phyloP scores from a whole-genome alignment of 495 filamentous ascomycete genomes.

The Xylaria venustula region DNA sequence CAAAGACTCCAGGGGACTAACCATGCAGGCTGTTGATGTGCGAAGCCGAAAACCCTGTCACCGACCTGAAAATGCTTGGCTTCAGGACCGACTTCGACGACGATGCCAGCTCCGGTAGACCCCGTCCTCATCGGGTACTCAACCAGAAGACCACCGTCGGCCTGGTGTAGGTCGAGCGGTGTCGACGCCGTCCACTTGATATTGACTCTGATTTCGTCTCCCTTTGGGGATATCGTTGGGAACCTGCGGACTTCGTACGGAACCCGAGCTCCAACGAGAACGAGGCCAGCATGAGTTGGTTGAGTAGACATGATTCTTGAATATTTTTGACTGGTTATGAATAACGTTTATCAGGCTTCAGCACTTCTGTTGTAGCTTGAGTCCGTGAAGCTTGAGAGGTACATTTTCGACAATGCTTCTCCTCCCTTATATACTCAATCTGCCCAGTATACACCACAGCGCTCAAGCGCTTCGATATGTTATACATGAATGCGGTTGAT shows the following conservation, averaged over 20 bases:
- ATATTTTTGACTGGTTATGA: neutral
- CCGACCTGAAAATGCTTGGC: constrained; percentile 39
- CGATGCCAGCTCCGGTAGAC: constrained; percentile 40
- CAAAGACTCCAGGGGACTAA: too few species aligned
- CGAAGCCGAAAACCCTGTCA: constrained; percentile 51
- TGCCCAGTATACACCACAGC: neutral
- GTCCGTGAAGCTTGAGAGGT: neutral
- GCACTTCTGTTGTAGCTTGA: neutral
- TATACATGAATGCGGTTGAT: neutral
- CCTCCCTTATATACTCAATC: neutral
- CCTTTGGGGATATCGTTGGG: constrained; percentile 38
- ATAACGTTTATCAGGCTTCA: neutral
- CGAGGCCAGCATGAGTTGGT: constrained; percentile 41
- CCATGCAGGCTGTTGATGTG: constrained; percentile 32
- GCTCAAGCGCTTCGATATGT: neutral
- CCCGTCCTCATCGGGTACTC: constrained; percentile 38
- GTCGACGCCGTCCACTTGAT: constrained; percentile 53
- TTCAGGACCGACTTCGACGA: constrained; percentile 41
- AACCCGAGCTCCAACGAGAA: constrained; percentile 31
- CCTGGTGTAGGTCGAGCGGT: constrained; percentile 55
- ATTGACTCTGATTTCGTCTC: constrained; percentile 38
- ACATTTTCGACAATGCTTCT: neutral
- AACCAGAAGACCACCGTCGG: constrained; percentile 48
- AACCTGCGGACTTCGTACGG: constrained; percentile 35
- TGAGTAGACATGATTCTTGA: neutral